A percentile compares a stretch with the other conserved stretches of the same genome.
phyloP scores from a whole-genome alignment of 2,329 filamentous ascomycete genomes.

The Zelopaecilomyces penicillatus region DNA sequence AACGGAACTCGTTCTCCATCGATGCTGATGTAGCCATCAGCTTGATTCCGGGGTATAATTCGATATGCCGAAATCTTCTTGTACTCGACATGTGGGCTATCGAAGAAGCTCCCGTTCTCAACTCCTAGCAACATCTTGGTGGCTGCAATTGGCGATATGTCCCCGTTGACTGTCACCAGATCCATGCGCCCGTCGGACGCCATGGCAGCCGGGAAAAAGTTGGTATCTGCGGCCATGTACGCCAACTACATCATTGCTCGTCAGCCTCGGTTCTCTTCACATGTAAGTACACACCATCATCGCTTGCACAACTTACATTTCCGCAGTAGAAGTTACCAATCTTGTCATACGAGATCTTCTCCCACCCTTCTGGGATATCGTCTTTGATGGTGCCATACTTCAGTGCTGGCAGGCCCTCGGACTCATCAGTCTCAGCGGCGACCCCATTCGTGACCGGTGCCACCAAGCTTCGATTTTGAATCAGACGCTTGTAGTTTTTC shows the following conservation, averaged over 20 bases:
- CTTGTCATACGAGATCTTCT: slow-evolving; percentile 62
- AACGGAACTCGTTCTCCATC: slow-evolving; percentile 87
- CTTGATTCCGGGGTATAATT: slow-evolving; percentile 64
- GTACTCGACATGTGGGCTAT: slow-evolving; percentile 68
- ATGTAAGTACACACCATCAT: not conserved
- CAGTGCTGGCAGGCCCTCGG: slow-evolving; percentile 59
- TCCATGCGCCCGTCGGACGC: slow-evolving; percentile 83
- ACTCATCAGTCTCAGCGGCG: slow-evolving; percentile 15
- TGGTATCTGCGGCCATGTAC: slow-evolving; percentile 77
- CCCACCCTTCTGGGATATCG: slow-evolving; percentile 69
- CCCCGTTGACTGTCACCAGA: slow-evolving; percentile 70
- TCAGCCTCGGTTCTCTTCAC: not conserved
- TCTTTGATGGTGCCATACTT: slow-evolving; percentile 75
- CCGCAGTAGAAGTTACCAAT: slow-evolving; percentile 91
- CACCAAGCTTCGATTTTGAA: slow-evolving; percentile 23
- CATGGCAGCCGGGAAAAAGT: slow-evolving; percentile 79
- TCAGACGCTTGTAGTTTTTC: slow-evolving; percentile 56
- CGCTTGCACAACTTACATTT: slow-evolving; percentile 52
- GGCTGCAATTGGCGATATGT: slow-evolving; percentile 58
- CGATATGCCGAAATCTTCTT: slow-evolving; percentile 83
- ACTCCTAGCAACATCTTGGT: slow-evolving; percentile 64
- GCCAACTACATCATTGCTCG: slow-evolving; percentile 53
- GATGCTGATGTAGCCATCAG: slow-evolving; percentile 81
- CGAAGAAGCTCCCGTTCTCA: slow-evolving; percentile 68
- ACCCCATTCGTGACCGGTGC: slow-evolving; percentile 18